Base-by-base conservation (phyloP, 495 filamentous ascomycete genomes). In the Aspergillus baeticus region DNA sequence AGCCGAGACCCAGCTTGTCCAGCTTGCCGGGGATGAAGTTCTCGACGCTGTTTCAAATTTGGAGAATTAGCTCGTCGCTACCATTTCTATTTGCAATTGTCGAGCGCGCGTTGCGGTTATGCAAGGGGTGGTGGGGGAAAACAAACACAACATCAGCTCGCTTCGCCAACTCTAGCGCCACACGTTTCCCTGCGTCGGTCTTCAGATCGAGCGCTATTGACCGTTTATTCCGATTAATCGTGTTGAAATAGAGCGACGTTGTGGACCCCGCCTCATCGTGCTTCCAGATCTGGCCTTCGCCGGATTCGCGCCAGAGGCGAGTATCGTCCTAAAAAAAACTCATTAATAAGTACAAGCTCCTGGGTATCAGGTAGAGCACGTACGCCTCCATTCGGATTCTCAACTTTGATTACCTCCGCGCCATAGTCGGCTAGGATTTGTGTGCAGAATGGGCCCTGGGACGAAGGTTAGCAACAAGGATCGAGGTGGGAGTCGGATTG, bases 341-440 rank as follows among this genome's bases (percentile, higher is more conserved):
- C n/a, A n/a, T n/a, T n/a, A n/a, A n/a, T n/a, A n/a, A n/a, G n/a
- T n/a, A n/a, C n/a, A n/a, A 7, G 6, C 4, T n/a, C 36, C 4
- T 18, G n/a, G 38, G 17, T 5, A 10, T 17, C 4, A 15, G 17
- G 38, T 7, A n/a, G 4, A n/a, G 1, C 5, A 49, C 10, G 17
- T 38, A 51, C 92, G 17, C 92, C 92, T 23, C 87, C 77, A 0
- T 77, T 82, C 0, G 92, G 92, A 73, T 96, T 90, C 61, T 96
- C 92, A 42, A 96, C 79, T 68, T 96, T 96, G 73, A 96, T 91
- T 5, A 96, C 83, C 61, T 95, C 90, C 39, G 92, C 92, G 13
- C 91, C 92, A 64, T 96, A 81, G 66, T 96, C 92, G 51, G 91
- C 92, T 3, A 96, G 81, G 23, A 96, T 96, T 68, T 96, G 92